Evolutionary conservation across 2,329 filamentous ascomycete genomes (phyloP), one percentile per base, ranked within the genome.

Genomic region (Neofusicoccum laricinum): DNA sequence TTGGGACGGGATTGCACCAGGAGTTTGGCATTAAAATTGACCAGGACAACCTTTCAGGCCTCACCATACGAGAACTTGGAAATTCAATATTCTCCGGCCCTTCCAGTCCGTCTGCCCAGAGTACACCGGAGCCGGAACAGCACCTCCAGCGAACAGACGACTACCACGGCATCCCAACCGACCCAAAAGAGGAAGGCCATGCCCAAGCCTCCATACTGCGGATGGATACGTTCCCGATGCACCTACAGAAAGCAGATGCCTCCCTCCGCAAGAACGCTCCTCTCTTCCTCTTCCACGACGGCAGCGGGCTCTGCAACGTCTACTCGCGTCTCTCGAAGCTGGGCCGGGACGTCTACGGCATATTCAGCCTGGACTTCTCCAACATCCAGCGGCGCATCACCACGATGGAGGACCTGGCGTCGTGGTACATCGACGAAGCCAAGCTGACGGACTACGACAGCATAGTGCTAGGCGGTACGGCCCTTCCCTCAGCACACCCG

Each of bases 251-350:
- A 30, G 5, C 17, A 19, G n/a, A n/a, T n/a, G n/a, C n/a, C n/a
- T n/a, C n/a, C n/a, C n/a, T 5, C 34, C 6, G 32, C 10, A 10
- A 10, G 12, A 34, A 15, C 1, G 12, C 2, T 15, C 59, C 69
- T 2, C 58, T 74, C 3, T 85, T 84, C 71, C 82, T 86, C 75
- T 74, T 85, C 17, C 84, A 84, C 14, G 84, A 86, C 64, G 84
- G 84, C 48, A 84, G 82, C 61, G 73, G 73, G 12, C 64, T 71
- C 8, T 70, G 66, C 53, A 72, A 62, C 63, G 70, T 66, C 2
- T 71, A 71, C 64, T 55, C 65, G 15, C 67, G 68, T n/a, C 64
- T 71, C 7, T 49, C 51, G 3, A 48, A 62, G 11, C 50, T 69
- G 5, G 63, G 62, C 15, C 63, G 68, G 7, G 59, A 63, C 25